A percentile compares a stretch with the other conserved stretches of the same genome.
phyloP scores from a whole-genome alignment of 2,329 filamentous ascomycete genomes.

The Fusarium agapanthi region DNA sequence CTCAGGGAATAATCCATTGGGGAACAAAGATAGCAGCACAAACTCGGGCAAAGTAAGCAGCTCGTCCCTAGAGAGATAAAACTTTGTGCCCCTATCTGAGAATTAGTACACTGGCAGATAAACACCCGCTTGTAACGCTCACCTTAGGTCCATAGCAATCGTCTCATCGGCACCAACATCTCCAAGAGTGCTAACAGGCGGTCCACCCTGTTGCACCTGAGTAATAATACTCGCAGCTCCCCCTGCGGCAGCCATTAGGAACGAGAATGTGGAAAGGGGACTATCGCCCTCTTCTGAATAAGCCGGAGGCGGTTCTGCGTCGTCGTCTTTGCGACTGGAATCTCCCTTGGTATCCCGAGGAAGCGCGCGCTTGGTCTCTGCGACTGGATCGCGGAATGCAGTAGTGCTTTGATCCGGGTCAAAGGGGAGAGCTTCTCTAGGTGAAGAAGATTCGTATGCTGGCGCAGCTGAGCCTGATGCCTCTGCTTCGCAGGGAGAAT shows the following conservation, averaged over 20 bases:
- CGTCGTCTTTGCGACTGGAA: slow-evolving; percentile 77
- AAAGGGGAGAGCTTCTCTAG: slow-evolving; percentile 49
- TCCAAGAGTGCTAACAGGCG: slow-evolving; percentile 88
- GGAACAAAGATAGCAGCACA: slow-evolving; percentile 95
- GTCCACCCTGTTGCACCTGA: slow-evolving; percentile 94
- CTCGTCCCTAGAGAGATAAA: slow-evolving; percentile 94
- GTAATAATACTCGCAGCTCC: slow-evolving; percentile 98
- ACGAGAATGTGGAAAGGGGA: slow-evolving; percentile 90
- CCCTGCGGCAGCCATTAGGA: slow-evolving; percentile 97
- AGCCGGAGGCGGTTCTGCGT: slow-evolving; percentile 92
- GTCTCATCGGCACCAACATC: slow-evolving; percentile 91
- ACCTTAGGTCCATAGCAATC: slow-evolving; percentile 94
- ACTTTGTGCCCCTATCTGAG: slow-evolving; percentile 79
- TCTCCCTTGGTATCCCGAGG: slow-evolving; percentile 83
- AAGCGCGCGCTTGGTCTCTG: slow-evolving; percentile 85
- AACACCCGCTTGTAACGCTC: slow-evolving; percentile 44
- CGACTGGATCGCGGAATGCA: slow-evolving; percentile 61
- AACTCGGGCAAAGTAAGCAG: slow-evolving; percentile 96
- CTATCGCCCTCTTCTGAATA: slow-evolving; percentile 96
- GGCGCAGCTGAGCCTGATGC: slow-evolving; percentile 58
- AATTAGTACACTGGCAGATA: slow-evolving; percentile 34
- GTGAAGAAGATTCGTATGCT: slow-evolving; percentile 59
- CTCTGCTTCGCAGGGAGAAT: slow-evolving; percentile 38
- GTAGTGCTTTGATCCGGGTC: slow-evolving; percentile 48
- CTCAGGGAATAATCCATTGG: slow-evolving; percentile 97